Evolutionary conservation across 2,329 filamentous ascomycete species (phyloP).

Genomic region (Alternaria alternata): DNA sequence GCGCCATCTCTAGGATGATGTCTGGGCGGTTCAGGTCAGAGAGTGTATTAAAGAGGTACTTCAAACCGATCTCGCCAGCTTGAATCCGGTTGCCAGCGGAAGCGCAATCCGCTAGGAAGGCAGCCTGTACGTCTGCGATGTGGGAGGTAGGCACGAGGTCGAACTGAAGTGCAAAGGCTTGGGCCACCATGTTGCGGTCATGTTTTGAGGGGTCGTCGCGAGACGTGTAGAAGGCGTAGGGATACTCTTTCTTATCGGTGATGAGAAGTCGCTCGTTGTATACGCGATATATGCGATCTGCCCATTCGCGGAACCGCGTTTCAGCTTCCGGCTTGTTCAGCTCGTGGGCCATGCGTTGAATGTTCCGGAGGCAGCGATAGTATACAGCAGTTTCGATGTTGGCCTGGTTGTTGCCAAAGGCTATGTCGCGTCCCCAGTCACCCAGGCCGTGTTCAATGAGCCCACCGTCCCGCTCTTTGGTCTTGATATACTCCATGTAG

Average conservation of each 20-base stretch:
- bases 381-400: slow-evolving; percentile 58
- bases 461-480: slow-evolving; percentile 52
- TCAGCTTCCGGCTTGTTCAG: slow-evolving; percentile 21
- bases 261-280: slow-evolving; percentile 34
- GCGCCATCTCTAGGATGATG: slow-evolving; percentile 55
- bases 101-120: slow-evolving; percentile 15
- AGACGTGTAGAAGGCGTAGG: slow-evolving; percentile 52
- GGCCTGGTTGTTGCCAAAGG: slow-evolving; percentile 55
- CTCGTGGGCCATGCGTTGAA: slow-evolving; percentile 48
- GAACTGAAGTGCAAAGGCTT: background rate
- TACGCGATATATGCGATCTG: slow-evolving; percentile 28
- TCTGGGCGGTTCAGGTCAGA: slow-evolving; percentile 49
- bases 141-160: background rate
- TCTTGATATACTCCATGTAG: slow-evolving; percentile 55
- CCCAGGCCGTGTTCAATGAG: slow-evolving; percentile 56
- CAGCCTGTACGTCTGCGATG: background rate
- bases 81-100: slow-evolving; percentile 45
- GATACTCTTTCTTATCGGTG: slow-evolving; percentile 32
- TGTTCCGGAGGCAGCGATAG: slow-evolving; percentile 45
- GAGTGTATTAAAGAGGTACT: slow-evolving; percentile 54
- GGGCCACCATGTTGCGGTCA: background rate
- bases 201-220: background rate
- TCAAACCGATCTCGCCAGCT: slow-evolving; percentile 55
- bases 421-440: slow-evolving; percentile 56
- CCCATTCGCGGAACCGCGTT: slow-evolving; percentile 27